Base-by-base conservation (phyloP, 148 eudicot genomes). In the Selenicereus undatus region DNA sequence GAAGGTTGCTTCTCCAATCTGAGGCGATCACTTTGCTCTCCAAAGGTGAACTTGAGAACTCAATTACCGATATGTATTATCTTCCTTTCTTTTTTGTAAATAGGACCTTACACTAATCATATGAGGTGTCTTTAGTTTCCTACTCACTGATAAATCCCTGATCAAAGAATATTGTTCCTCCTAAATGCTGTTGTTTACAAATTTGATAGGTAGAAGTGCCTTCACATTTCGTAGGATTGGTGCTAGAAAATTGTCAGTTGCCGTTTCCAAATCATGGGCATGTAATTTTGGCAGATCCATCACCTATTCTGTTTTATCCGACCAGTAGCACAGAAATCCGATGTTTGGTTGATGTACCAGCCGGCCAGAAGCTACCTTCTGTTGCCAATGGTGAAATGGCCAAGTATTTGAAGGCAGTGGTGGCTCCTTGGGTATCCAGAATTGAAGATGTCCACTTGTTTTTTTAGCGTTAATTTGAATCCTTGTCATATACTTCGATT, bases 1-100 rank as follows among this genome's bases (percentile, higher is more conserved):
- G 97, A 93, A 79, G 94, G 97, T 76, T 91, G 94, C 78, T 89
- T 90, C 79, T 93, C 97, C 35, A 91, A 93, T 80, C 58, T 93
- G 80, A 82, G 93, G 18, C 91, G 90, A 48, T 84, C 90, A 26
- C 91, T 93, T 78, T 93, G 97, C 81, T 86, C 86, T 65, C 91
- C 97, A 54, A 86, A 32, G 32, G 32, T 32, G 32, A 32, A 32
- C n/a, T n/a, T n/a, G n/a, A n/a, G n/a, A n/a, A n/a, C n/a, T n/a
- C n/a, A n/a, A n/a, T n/a, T n/a, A n/a, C n/a, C n/a, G n/a, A n/a
- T n/a, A n/a, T n/a, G n/a, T 32, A 32, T 32, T 32, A 32, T 32
- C 32, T 32, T 32, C 32, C 32, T 32, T 32, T 32, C 32, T 32
- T 32, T 32, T 32, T 32, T 32, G 32, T 32, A 32, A 0, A 32